Base-by-base conservation (phyloP, 1,139 yeast genomes). In the Saccharomyces hybrid region DNA sequence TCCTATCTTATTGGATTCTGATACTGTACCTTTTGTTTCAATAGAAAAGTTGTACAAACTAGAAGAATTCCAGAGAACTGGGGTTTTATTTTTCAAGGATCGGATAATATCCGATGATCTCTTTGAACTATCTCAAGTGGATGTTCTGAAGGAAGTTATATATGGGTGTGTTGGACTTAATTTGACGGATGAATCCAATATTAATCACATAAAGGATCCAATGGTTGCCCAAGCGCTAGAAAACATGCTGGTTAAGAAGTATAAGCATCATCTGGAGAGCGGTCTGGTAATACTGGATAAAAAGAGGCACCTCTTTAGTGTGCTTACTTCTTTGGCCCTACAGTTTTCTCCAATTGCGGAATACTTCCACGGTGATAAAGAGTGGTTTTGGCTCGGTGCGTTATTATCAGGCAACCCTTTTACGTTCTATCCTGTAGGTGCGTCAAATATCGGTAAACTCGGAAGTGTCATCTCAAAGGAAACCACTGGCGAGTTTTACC, bases 361-460 rank as follows among this genome's bases (percentile, higher is more conserved):
- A 11, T 60, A 59, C 25, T 53, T 77, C 11, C 77, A 80, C 74
- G 83, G 83, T 2, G 85, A 81, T 55, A 81, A 81, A 59, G 84
- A 81, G 58, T 69, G 78, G 63, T 80, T 79, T 61, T 81, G 84
- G 84, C 59, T 80, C 6, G 79, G 80, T 1, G 65, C 77, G 51
- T 71, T 53, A 6, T 31, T 50, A 26, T 41, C 47, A 32, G 49
- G 44, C 51, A 50, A 41, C n/a, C 47, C 29, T 7, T 55, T 48
- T 41, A 41, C 23, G 3, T 51, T 55, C 25, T 32, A 53, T 46
- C 49, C 47, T 8, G 38, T 49, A 13, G 48, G 26, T 8, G 55
- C 55, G 5, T 49, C 53, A 6, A 53, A 49, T 16, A 23, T 50
- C 20, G 55, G 55, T 13, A 4, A 48, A 2, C 13, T 50, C 31